A percentile compares a stretch with the other conserved stretches of the same genome.
These are phyloP conservation scores for Mycena vitilis DNA, from an alignment of 768 basidiomycete species.

Conservation along the genomic window DNA sequence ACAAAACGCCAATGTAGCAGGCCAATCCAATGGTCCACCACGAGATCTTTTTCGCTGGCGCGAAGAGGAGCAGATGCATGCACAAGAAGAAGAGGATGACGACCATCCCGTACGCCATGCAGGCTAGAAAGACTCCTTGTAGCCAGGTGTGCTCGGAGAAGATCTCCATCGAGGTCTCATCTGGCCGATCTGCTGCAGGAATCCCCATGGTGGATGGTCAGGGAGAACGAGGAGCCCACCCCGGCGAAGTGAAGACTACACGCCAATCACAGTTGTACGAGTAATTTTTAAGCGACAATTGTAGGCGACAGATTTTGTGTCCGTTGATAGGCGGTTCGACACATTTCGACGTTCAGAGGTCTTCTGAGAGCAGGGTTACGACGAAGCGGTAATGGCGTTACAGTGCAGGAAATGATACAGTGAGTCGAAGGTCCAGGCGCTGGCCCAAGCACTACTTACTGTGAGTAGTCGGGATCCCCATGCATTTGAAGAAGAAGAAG, in stretches of 20 bases:
- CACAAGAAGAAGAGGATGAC: constrained; percentile 24
- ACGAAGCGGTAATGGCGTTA: too few species aligned
- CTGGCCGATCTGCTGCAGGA: constrained; percentile 1
- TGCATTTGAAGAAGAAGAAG: too few species aligned
- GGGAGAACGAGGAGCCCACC: not conserved
- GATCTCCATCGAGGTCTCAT: constrained; percentile 15
- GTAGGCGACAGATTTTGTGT: not conserved
- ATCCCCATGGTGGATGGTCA: constrained; percentile 5
- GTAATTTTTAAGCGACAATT: not conserved
- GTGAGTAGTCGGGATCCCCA: too few species aligned
- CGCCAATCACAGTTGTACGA: not conserved
- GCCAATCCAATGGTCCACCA: constrained; percentile 4
- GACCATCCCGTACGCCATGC: constrained; percentile 28
- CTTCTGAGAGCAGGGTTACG: too few species aligned
- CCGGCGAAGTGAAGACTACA: not conserved
- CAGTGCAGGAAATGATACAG: too few species aligned
- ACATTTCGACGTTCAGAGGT: too few species aligned
- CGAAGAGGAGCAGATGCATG: constrained; percentile 16
- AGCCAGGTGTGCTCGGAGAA: constrained; percentile 37
- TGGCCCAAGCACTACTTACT: too few species aligned
- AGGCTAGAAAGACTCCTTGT: constrained; percentile 30
- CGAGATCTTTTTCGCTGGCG: not conserved
- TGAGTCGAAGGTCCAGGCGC: too few species aligned
- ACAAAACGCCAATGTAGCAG: constrained; percentile 25
- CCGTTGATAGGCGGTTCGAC: not conserved